These are phyloP conservation scores for Ceratocystis diversiconidia DNA, from an alignment of 2,329 filamentous ascomycete species.

Conservation along the genomic window DNA sequence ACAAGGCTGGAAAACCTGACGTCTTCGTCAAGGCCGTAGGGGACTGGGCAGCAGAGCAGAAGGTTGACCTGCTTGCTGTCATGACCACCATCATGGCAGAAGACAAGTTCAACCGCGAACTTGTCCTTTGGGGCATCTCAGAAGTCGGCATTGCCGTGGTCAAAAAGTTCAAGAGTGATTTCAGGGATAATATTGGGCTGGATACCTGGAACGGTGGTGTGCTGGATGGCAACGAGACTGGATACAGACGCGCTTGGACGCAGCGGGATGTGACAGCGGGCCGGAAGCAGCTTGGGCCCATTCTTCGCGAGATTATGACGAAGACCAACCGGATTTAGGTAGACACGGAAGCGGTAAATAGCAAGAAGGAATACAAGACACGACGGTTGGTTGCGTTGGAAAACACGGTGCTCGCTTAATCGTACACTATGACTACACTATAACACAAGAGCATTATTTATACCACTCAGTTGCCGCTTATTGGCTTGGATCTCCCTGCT, in stretches of 20 bases:
- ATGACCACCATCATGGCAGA: slow-evolving; percentile 52
- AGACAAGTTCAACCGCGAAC: slow-evolving; percentile 47
- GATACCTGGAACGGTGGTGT: slow-evolving; percentile 37
- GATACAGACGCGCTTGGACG: slow-evolving; percentile 48
- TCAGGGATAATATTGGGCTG: slow-evolving; percentile 39
- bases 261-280: slow-evolving; percentile 49
- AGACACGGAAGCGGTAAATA: background rate
- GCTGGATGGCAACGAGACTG: slow-evolving; percentile 29
- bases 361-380: background rate
- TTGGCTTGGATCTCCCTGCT: background rate
- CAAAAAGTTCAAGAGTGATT: slow-evolving; percentile 37
- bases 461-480: background rate
- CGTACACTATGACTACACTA: slow-evolving; percentile 7
- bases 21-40: background rate
- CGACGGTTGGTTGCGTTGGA: background rate
- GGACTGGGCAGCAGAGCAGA: slow-evolving; percentile 23
- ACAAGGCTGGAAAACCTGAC: slow-evolving; percentile 33
- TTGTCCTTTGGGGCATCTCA: slow-evolving; percentile 51
- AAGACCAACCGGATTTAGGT: background rate
- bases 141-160: slow-evolving; percentile 36
- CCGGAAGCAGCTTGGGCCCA: slow-evolving; percentile 54
- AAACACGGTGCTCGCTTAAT: background rate
- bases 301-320: slow-evolving; percentile 37
- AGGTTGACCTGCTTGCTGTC: slow-evolving; percentile 37
- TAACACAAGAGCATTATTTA: background rate